Evolutionary conservation across 495 filamentous ascomycete genomes (phyloP), one percentile per base, ranked within the genome.

Genomic region (Penicillium silybi): DNA sequence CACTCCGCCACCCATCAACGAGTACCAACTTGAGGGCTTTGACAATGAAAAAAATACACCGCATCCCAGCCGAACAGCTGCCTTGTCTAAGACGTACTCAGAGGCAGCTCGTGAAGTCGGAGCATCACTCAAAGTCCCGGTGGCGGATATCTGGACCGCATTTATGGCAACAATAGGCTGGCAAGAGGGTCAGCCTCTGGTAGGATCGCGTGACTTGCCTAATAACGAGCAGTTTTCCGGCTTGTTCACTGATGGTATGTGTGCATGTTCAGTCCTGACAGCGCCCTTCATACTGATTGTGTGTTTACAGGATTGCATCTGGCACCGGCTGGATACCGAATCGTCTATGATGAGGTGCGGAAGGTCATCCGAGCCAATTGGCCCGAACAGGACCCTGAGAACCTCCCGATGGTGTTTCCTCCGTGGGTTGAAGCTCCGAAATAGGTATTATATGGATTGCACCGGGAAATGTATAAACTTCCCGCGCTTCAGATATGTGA

Each of bases 1-100:
- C 44, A 89, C 84, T 0, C 89, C 91, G 22, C 84, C 90, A 2
- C 89, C 91, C 1, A 63, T 96, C 29, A 86, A 93, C 58, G 86
- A 96, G 70, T 86, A 92, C 57, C 79, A 80, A 53, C 64, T 79
- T 22, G 72, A 78, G 48, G 61, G 64, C 46, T 64, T 75, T 16
- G 63, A 66, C 25, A 45, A 38, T 18, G 32, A 26, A 4, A 64
- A 66, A 40, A 32, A 51, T 7, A 55, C 41, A 6, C 53, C 65
- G 3, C 69, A 76, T 52, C 74, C 76, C 9, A 81, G 74, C 27
- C 76, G 90, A 44, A 82, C 81, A 17, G 83, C 86, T 20, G 76
- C 71, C 18, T 57, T 75, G 51, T 87, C 88, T 34, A 85, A 85
- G 51, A 57, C 65, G 23, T 96, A 95, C 67, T 88, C 86, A 2